These are phyloP conservation scores for Coemansia sp. DNA, from an alignment of 192 early-diverging fungal genomes.

Conservation along the genomic window DNA sequence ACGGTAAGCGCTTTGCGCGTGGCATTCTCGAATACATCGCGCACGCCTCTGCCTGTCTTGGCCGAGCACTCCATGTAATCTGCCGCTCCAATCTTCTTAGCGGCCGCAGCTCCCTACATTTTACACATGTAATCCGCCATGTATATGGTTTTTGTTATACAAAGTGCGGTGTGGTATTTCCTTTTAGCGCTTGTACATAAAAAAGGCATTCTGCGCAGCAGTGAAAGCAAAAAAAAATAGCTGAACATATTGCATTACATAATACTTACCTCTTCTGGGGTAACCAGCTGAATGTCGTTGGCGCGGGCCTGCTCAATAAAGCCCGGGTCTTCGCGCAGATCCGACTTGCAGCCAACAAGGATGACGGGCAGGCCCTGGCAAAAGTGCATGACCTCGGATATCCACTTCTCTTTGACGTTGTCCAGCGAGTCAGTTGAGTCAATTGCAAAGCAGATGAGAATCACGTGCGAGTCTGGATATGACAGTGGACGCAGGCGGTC, in stretches of 20 bases:
- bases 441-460: conserved; percentile 91
- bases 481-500: conserved; percentile 89
- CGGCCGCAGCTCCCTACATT: conserved; percentile 68
- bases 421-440: conserved; percentile 79
- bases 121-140: not conserved
- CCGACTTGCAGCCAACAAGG: conserved; percentile 50
- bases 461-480: conserved; percentile 89
- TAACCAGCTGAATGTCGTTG: conserved; percentile 15
- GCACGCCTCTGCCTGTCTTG: conserved; percentile 32
- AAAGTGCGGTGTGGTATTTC: not conserved
- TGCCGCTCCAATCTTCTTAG: conserved; percentile 80
- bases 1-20: conserved; percentile 77
- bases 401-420: conserved; percentile 63
- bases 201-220: not conserved
- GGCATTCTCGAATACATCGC: conserved; percentile 66
- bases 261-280: conserved; percentile 10
- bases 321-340: conserved; percentile 32
- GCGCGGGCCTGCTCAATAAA: conserved; percentile 47
- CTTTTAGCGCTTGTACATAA: not conserved
- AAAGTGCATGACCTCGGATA: conserved; percentile 33
- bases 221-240: not conserved
- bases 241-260: not conserved
- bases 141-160: not conserved
- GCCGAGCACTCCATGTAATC: conserved; percentile 88
- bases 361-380: conserved; percentile 26